Evolutionary conservation across 352 stramenopile species (phyloP).

Genomic region (Bremia lactucae): DNA sequence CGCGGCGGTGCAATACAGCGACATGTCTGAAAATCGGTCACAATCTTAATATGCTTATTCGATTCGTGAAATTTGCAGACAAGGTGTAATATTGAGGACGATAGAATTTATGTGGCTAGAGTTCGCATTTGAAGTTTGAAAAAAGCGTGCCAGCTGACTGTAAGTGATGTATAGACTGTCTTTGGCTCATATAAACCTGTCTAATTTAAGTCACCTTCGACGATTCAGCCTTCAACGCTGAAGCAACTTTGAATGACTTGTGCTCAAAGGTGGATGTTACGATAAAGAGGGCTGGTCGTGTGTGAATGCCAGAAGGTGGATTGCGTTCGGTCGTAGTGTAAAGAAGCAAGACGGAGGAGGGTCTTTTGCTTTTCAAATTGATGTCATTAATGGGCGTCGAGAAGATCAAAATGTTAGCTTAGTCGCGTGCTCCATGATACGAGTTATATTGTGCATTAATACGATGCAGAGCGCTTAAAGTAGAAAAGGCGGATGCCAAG

Average conservation of each 20-base stretch:
- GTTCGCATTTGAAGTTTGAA: no score
- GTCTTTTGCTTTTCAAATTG: slow-evolving; percentile 73
- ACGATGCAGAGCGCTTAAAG: slow-evolving; percentile 38
- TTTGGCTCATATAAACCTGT: background rate
- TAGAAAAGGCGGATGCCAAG: no score
- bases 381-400: slow-evolving; percentile 59
- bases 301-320: slow-evolving; percentile 70
- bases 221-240: slow-evolving; percentile 23
- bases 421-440: slow-evolving; percentile 47
- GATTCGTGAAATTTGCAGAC: no score
- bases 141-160: no score
- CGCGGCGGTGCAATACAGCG: no score
- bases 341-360: slow-evolving; percentile 54
- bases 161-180: slow-evolving; percentile 27
- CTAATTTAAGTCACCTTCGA: slow-evolving; percentile 5
- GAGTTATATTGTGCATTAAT: slow-evolving; percentile 50
- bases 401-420: slow-evolving; percentile 73
- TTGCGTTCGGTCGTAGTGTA: slow-evolving; percentile 55
- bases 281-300: slow-evolving; percentile 54
- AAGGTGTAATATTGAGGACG: no score
- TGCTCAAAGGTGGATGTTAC: slow-evolving; percentile 43
- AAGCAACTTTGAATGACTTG: slow-evolving; percentile 57
- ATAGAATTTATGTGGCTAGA: no score
- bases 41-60: no score
- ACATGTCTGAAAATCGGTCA: no score